A percentile compares a stretch with the other conserved stretches of the same genome.
These are phyloP conservation scores for Solanum sparsipilum DNA, from an alignment of 257 asterid genomes.

Conservation along the genomic window DNA sequence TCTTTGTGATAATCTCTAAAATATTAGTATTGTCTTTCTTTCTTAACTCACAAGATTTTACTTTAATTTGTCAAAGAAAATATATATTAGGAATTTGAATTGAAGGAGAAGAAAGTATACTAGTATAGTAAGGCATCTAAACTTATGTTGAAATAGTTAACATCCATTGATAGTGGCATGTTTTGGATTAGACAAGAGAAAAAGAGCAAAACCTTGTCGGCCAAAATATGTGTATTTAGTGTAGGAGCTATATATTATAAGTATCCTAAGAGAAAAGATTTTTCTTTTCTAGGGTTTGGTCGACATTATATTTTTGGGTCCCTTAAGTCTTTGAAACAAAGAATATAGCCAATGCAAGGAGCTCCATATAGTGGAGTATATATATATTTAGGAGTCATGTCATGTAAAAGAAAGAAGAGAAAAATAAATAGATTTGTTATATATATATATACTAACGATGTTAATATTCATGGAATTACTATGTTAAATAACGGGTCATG, in stretches of 20 bases:
- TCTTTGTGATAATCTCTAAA: not conserved
- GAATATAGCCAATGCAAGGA: constrained; percentile 1
- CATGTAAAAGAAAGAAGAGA: not conserved
- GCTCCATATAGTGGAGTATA: constrained; percentile 1
- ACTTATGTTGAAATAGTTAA: constrained; percentile 12
- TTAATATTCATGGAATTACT: too few species aligned
- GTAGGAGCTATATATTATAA: not conserved
- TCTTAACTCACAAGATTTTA: not conserved
- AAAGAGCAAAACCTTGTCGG: constrained; percentile 29
- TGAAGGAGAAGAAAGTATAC: not conserved
- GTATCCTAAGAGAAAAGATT: not conserved
- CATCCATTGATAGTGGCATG: constrained; percentile 37
- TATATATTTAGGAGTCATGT: constrained; percentile 7
- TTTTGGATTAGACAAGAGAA: constrained; percentile 20
- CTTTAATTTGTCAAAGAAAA: not conserved
- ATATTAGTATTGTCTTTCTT: not conserved
- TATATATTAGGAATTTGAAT: not conserved
- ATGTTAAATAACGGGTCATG: not conserved
- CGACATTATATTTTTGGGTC: constrained; percentile 8
- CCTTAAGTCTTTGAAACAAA: not conserved
- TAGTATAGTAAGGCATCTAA: constrained; percentile 7
- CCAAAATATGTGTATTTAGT: constrained; percentile 17
- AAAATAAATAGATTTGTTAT: too few species aligned
- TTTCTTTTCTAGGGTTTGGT: constrained; percentile 20
- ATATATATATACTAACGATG: too few species aligned